Conservation (phyloP, 1,284 basidiomycete genomes). For the Agroathelia rolfsii region DNA sequence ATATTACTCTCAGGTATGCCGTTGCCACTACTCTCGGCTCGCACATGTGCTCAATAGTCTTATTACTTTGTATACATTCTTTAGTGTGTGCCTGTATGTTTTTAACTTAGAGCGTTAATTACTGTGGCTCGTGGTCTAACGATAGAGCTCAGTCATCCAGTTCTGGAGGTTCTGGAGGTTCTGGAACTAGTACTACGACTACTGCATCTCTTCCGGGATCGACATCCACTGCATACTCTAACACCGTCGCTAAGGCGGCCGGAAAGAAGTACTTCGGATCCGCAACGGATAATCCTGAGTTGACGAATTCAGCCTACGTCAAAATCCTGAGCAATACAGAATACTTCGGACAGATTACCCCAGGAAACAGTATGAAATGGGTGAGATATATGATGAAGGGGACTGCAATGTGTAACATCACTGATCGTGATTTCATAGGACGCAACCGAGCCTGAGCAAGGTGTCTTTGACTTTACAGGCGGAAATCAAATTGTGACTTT, state of each 20-base stretch:
- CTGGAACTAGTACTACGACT: slow-evolving; percentile 6
- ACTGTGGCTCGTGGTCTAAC: too few species aligned
- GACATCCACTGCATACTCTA: slow-evolving; percentile 18
- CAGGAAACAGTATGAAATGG: slow-evolving; percentile 52
- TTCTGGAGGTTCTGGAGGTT: too few species aligned
- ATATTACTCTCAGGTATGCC: too few species aligned
- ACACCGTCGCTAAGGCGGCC: slow-evolving; percentile 32
- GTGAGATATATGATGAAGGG: too few species aligned
- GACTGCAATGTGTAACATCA: too few species aligned
- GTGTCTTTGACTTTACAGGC: slow-evolving; percentile 17
- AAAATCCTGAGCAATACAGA: slow-evolving; percentile 30
- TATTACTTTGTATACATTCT: too few species aligned
- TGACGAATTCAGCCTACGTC: slow-evolving; percentile 35
- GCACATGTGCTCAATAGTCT: too few species aligned
- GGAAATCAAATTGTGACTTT: slow-evolving; percentile 18
- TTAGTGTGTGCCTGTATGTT: too few species aligned
- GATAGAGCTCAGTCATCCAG: too few species aligned
- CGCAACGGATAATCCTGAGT: slow-evolving; percentile 49
- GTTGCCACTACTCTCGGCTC: too few species aligned
- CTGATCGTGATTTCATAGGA: too few species aligned
- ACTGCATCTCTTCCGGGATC: slow-evolving; percentile 5
- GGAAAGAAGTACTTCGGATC: slow-evolving; percentile 51
- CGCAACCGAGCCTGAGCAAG: slow-evolving; percentile 14
- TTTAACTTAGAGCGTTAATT: too few species aligned
- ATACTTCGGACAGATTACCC: slow-evolving; percentile 41